A percentile compares a stretch with the other conserved stretches of the same genome.
These are phyloP conservation scores for Cyclaneusma minus DNA, from an alignment of 2,329 filamentous ascomycete genomes.

Conservation along the genomic window DNA sequence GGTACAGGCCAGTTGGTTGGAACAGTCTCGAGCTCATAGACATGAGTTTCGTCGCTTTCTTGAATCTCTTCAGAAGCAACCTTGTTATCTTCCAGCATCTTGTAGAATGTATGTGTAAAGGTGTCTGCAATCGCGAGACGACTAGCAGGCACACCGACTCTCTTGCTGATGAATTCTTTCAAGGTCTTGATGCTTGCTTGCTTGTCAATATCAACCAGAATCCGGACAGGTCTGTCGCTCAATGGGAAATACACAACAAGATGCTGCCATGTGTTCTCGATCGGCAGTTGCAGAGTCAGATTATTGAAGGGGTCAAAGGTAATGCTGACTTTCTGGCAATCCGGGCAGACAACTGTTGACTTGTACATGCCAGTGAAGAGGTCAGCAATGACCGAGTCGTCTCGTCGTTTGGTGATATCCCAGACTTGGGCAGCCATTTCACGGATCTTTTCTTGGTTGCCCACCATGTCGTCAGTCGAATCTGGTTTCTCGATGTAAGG, in stretches of 20 bases:
- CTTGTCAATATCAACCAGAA: slow-evolving; percentile 70
- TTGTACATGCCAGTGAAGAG: slow-evolving; percentile 98
- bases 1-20: slow-evolving; percentile 63
- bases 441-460: slow-evolving; percentile 63
- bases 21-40: slow-evolving; percentile 62
- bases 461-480: slow-evolving; percentile 90
- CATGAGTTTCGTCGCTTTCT: slow-evolving; percentile 43
- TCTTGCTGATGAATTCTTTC: slow-evolving; percentile 55
- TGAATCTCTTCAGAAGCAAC: slow-evolving; percentile 59
- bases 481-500: slow-evolving; percentile 96
- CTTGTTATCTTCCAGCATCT: slow-evolving; percentile 58
- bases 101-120: slow-evolving; percentile 74
- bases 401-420: slow-evolving; percentile 80
- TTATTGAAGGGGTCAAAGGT: slow-evolving; percentile 98
- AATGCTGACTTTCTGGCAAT: slow-evolving; percentile 89
- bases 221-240: slow-evolving; percentile 50
- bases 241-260: slow-evolving; percentile 65
- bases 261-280: slow-evolving; percentile 69
- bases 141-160: slow-evolving; percentile 46
- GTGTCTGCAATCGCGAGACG: slow-evolving; percentile 70
- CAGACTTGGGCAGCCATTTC: slow-evolving; percentile 80
- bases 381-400: slow-evolving; percentile 90
- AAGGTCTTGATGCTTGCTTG: slow-evolving; percentile 52
- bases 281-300: slow-evolving; percentile 75
- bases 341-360: slow-evolving; percentile 84